These are phyloP conservation scores for Dillenia turbinata DNA, from an alignment of 164 flowering plant genomes.

Conservation along the genomic window DNA sequence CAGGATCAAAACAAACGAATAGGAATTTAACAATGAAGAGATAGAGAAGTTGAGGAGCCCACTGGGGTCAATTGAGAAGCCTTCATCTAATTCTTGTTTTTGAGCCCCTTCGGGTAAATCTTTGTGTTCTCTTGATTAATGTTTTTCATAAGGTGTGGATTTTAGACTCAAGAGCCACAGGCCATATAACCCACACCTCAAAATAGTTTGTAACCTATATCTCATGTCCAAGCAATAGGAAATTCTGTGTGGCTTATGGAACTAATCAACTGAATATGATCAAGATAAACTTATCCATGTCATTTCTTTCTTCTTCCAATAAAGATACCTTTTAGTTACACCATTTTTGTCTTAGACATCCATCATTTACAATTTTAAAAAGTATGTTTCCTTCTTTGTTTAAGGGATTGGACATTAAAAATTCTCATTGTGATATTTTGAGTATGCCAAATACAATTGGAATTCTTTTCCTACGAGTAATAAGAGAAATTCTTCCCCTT, in stretches of 20 bases:
- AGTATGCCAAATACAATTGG: too few relatives aligned
- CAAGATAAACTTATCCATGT: neutral
- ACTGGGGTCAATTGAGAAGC: neutral
- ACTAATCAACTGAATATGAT: too few relatives aligned
- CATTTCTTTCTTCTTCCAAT: neutral
- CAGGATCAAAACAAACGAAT: too few relatives aligned
- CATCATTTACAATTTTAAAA: conserved; percentile 6
- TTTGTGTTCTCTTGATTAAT: neutral
- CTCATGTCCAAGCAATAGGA: conserved; percentile 11
- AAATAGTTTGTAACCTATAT: conserved; percentile 7
- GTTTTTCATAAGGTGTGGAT: conserved; percentile 5
- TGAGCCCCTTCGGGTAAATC: conserved; percentile 6
- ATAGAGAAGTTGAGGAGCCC: too few relatives aligned
- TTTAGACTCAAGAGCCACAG: neutral
- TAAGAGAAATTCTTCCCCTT: conserved; percentile 11
- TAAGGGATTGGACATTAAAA: too few relatives aligned
- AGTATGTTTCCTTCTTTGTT: neutral
- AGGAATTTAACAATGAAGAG: too few relatives aligned
- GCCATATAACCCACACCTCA: conserved; percentile 14
- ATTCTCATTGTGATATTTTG: too few relatives aligned
- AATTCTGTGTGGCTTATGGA: conserved; percentile 7
- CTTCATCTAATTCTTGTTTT: conserved; percentile 3
- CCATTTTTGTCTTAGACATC: conserved; percentile 5
- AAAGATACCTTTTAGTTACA: conserved; percentile 5
- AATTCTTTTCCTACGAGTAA: neutral